A percentile compares a stretch with the other conserved stretches of the same genome.
Conservation (phyloP, 305 asterid species). For the Fraxinus angustifolia region DNA sequence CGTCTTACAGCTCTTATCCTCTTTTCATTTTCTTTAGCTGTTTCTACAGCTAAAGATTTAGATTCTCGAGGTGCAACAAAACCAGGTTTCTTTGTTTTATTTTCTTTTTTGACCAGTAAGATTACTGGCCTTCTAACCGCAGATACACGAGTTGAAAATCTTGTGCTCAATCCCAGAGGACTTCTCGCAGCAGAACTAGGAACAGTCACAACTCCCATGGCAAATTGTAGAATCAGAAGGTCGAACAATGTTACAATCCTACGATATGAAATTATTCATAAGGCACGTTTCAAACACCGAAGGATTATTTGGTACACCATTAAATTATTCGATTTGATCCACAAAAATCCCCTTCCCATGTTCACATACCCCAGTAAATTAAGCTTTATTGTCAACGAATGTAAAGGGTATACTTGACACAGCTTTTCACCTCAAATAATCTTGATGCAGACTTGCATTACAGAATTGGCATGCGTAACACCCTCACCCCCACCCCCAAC, state of each 20-base stretch:
- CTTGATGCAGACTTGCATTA: background rate
- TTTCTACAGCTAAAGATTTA: slow-evolving; percentile 47
- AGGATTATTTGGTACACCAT: background rate
- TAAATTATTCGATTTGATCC: background rate
- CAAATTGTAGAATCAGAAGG: slow-evolving; percentile 23
- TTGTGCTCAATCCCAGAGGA: slow-evolving; percentile 57
- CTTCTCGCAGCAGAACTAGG: slow-evolving; percentile 69
- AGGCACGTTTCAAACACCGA: background rate
- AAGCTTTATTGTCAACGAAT: background rate
- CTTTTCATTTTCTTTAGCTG: slow-evolving; percentile 45
- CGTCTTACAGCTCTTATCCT: slow-evolving; percentile 44
- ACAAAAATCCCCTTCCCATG: background rate
- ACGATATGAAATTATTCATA: background rate
- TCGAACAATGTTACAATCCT: slow-evolving; percentile 12
- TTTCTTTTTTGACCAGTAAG: slow-evolving; percentile 50
- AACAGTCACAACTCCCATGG: slow-evolving; percentile 85
- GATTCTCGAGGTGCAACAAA: slow-evolving; percentile 55
- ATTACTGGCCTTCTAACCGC: slow-evolving; percentile 43
- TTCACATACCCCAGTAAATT: background rate
- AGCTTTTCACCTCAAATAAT: background rate
- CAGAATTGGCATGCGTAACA: background rate
- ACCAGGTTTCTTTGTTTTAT: slow-evolving; percentile 41
- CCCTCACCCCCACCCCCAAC: background rate
- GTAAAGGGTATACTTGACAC: background rate
- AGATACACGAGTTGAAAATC: slow-evolving; percentile 35